A percentile compares a stretch with the other conserved stretches of the same genome.
Evolutionary conservation across 345 rosid species (phyloP).

Genomic region (Noccaea caerulescens): DNA sequence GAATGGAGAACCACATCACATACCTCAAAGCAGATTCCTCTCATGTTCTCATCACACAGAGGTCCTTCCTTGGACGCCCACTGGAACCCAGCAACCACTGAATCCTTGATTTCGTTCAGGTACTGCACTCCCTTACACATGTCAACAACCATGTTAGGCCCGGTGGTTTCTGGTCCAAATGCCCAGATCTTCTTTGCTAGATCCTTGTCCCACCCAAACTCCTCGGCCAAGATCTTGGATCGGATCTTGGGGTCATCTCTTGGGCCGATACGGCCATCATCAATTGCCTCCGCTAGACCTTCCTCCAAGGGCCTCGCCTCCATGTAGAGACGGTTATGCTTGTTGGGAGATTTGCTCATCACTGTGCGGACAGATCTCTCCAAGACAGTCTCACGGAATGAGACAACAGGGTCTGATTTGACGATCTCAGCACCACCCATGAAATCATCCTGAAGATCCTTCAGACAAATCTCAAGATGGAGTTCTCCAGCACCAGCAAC

Average conservation of each 20-base stretch:
- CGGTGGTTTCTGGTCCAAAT: slow-evolving; percentile 82
- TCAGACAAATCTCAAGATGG: slow-evolving; percentile 77
- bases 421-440: slow-evolving; percentile 87
- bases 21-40: slow-evolving; percentile 81
- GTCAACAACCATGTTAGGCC: slow-evolving; percentile 86
- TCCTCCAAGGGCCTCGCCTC: slow-evolving; percentile 85
- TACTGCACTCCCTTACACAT: slow-evolving; percentile 96
- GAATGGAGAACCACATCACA: slow-evolving; percentile 88
- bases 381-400: slow-evolving; percentile 64
- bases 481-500: slow-evolving; percentile 90
- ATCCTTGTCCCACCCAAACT: slow-evolving; percentile 91
- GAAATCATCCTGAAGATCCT: slow-evolving; percentile 79
- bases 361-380: slow-evolving; percentile 41
- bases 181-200: slow-evolving; percentile 90
- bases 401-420: slow-evolving; percentile 75
- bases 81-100: slow-evolving; percentile 89
- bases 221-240: slow-evolving; percentile 73
- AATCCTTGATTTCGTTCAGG: slow-evolving; percentile 84
- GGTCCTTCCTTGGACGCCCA: slow-evolving; percentile 93
- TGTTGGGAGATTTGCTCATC: slow-evolving; percentile 46
- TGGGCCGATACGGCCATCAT: slow-evolving; percentile 80
- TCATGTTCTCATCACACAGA: slow-evolving; percentile 78
- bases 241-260: slow-evolving; percentile 83
- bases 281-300: slow-evolving; percentile 83
- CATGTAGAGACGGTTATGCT: slow-evolving; percentile 88